phyloP scores from a whole-genome alignment of 2,329 filamentous ascomycete species.

The Monosporascus ibericus region DNA sequence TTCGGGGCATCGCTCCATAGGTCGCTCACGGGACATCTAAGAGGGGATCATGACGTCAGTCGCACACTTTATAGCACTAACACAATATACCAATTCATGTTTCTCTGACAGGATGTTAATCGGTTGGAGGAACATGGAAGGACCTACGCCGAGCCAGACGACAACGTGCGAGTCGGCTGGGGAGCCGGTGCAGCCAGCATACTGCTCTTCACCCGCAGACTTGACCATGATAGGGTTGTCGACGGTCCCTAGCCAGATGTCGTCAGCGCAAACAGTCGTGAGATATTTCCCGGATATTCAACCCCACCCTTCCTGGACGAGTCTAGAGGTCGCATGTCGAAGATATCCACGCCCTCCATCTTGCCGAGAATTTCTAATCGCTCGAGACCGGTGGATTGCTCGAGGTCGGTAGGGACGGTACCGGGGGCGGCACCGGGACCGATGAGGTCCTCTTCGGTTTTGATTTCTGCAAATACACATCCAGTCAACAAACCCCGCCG shows the following conservation, averaged over 20 bases:
- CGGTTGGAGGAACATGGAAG: background rate
- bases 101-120: conserved; percentile 4
- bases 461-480: conserved; percentile 61
- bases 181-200: conserved; percentile 89
- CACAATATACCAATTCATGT: background rate
- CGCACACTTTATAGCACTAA: conserved; percentile 3
- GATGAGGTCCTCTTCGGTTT: conserved; percentile 73
- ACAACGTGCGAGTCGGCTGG: conserved; percentile 89
- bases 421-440: conserved; percentile 76
- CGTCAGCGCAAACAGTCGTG: conserved; percentile 16
- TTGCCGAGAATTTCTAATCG: conserved; percentile 98
- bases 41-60: conserved; percentile 3
- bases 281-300: background rate
- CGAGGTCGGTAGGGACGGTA: conserved; percentile 85
- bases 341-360: conserved; percentile 97
- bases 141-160: conserved; percentile 80
- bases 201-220: conserved; percentile 93
- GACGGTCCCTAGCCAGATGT: conserved; percentile 61
- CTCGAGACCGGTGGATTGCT: conserved; percentile 95
- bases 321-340: conserved; percentile 97
- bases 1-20: conserved; percentile 91
- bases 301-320: conserved; percentile 71
- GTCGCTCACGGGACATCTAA: conserved; percentile 80
- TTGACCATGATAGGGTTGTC: conserved; percentile 86
- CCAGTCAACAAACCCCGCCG: conserved; percentile 12